phyloP scores from a whole-genome alignment of 257 asterid species.

The Ocimum tenuiflorum region DNA sequence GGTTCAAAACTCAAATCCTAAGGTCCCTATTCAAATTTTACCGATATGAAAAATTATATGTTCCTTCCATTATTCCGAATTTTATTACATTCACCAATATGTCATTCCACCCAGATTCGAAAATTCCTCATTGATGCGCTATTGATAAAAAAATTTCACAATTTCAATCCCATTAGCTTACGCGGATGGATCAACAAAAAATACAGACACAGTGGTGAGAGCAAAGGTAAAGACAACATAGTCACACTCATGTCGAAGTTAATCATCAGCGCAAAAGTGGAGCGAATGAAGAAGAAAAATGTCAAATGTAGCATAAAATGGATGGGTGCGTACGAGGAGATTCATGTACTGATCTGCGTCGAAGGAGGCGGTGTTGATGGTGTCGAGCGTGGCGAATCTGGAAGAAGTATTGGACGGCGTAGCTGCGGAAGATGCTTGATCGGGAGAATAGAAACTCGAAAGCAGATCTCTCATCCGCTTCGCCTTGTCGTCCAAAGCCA shows the following conservation, averaged over 20 bases:
- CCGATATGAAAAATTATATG: neutral
- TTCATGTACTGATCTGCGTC: conserved; percentile 96
- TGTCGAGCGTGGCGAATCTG: conserved; percentile 91
- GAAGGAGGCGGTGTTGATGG: conserved; percentile 78
- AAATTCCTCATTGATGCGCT: neutral
- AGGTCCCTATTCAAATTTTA: neutral
- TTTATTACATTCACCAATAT: neutral
- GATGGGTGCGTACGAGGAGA: conserved; percentile 54
- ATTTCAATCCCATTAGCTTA: neutral
- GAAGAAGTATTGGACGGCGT: conserved; percentile 43
- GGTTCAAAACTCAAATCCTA: neutral
- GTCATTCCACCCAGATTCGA: neutral
- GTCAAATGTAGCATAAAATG: neutral
- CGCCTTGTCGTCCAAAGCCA: conserved; percentile 80
- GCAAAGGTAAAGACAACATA: neutral
- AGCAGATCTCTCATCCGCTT: conserved; percentile 95
- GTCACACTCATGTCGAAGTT: neutral
- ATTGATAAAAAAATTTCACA: neutral
- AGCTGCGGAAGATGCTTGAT: conserved; percentile 47
- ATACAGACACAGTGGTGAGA: neutral
- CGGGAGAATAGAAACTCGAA: conserved; percentile 86
- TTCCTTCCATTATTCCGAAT: neutral
- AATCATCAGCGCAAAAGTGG: neutral
- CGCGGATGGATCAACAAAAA: neutral
- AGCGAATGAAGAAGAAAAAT: neutral